Percentiles rank a stretch among this genome's conserved stretches.
phyloP scores from a whole-genome alignment of 768 basidiomycete genomes.

The Myochromella boudieri region DNA sequence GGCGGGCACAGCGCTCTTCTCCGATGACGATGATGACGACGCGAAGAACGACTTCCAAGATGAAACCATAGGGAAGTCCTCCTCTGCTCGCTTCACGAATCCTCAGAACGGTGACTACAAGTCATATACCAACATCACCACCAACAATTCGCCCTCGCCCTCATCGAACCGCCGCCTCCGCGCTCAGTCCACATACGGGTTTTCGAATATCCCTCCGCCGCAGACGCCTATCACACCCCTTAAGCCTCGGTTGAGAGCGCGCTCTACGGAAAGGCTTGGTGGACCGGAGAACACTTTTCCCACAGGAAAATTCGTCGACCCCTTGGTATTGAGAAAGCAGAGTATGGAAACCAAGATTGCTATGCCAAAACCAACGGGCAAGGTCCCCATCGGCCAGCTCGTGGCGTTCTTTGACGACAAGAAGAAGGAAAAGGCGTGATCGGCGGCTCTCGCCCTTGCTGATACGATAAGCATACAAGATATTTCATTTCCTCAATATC shows the following conservation, averaged over 20 bases:
- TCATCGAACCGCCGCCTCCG: slow-evolving; percentile 38
- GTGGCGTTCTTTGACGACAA: slow-evolving; percentile 82
- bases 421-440: slow-evolving; percentile 27
- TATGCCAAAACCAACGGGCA: slow-evolving; percentile 49
- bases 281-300: slow-evolving; percentile 28
- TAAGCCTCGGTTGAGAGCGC: slow-evolving; percentile 35
- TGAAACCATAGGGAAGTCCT: slow-evolving; percentile 63
- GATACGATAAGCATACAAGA: too few species aligned
- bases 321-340: slow-evolving; percentile 68
- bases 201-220: slow-evolving; percentile 34
- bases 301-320: slow-evolving; percentile 68
- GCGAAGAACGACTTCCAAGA: slow-evolving; percentile 46
- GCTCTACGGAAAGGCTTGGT: slow-evolving; percentile 35
- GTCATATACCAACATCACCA: slow-evolving; percentile 5
- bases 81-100: slow-evolving; percentile 27
- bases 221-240: slow-evolving; percentile 33
- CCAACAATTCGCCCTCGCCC: slow-evolving; percentile 22
- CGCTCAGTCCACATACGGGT: slow-evolving; percentile 61
- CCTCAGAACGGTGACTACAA: slow-evolving; percentile 26
- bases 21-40: slow-evolving; percentile 33
- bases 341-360: slow-evolving; percentile 49
- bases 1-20: slow-evolving; percentile 39
- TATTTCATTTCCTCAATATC: too few species aligned
- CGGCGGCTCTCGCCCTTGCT: too few species aligned
- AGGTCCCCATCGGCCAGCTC: slow-evolving; percentile 73